Evolutionary conservation across 2,329 filamentous ascomycete genomes (phyloP).

Genomic region (Mycosphaerelloides madeirae): DNA sequence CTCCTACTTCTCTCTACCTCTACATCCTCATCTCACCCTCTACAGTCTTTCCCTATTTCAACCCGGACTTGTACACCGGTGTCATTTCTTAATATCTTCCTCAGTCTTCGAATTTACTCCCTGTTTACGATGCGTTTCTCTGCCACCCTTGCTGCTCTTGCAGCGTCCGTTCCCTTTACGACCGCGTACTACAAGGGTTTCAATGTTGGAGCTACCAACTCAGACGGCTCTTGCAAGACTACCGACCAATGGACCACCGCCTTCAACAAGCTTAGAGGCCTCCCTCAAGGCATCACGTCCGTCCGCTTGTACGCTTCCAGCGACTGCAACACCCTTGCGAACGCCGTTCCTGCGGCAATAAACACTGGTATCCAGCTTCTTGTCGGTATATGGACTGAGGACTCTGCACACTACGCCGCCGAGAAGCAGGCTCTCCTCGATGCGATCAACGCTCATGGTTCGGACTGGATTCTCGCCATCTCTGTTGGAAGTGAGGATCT

Average conservation of each 20-base stretch:
- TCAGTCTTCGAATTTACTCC: too few species aligned
- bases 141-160: constrained; percentile 29
- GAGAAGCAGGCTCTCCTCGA: constrained; percentile 58
- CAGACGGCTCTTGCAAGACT: constrained; percentile 38
- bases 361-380: constrained; percentile 57
- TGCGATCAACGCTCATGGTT: constrained; percentile 53
- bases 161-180: constrained; percentile 29
- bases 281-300: constrained; percentile 53
- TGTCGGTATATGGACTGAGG: constrained; percentile 58
- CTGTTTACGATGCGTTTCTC: constrained; percentile 27
- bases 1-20: neutral
- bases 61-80: too few species aligned
- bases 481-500: constrained; percentile 65
- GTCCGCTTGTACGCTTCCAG: constrained; percentile 62
- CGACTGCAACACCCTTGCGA: constrained; percentile 48
- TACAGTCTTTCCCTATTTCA: neutral
- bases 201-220: constrained; percentile 39
- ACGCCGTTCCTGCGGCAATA: constrained; percentile 55
- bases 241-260: constrained; percentile 34
- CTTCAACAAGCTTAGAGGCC: constrained; percentile 35
- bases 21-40: neutral
- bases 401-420: constrained; percentile 49
- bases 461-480: constrained; percentile 58
- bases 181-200: constrained; percentile 41
- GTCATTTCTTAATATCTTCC: constrained; percentile 2